These are phyloP conservation scores for Neurospora sp. DNA, from an alignment of 495 filamentous ascomycete genomes.

Conservation along the genomic window DNA sequence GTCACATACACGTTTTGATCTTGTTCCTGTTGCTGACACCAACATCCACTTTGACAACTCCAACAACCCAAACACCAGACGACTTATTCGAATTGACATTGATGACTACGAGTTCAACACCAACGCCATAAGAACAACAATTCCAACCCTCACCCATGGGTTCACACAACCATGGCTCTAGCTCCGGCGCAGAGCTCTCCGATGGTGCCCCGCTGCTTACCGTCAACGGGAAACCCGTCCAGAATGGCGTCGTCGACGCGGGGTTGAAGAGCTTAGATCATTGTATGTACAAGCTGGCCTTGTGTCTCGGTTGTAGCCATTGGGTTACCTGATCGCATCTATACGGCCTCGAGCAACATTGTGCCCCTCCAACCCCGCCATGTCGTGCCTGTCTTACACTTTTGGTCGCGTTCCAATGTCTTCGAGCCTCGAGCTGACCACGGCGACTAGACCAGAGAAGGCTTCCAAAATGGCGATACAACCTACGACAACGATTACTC, in stretches of 20 bases:
- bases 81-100: neutral
- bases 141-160: slow-evolving; percentile 9
- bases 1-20: neutral
- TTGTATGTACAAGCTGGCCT: slow-evolving; percentile 42
- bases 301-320: neutral
- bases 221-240: neutral
- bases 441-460: slow-evolving; percentile 57
- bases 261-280: slow-evolving; percentile 65
- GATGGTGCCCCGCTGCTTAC: slow-evolving; percentile 8
- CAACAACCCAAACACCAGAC: neutral
- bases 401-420: neutral
- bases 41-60: neutral
- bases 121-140: neutral
- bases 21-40: neutral
- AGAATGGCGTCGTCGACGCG: slow-evolving; percentile 50
- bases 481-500: slow-evolving; percentile 66
- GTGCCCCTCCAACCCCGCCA: neutral
- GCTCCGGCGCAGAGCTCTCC: slow-evolving; percentile 22
- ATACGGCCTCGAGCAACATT: neutral
- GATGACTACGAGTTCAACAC: neutral
- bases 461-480: slow-evolving; percentile 84
- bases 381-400: neutral
- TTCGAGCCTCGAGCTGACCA: neutral
- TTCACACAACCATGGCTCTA: slow-evolving; percentile 15
- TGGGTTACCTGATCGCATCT: neutral